A percentile compares a stretch with the other conserved stretches of the same genome.
These are phyloP conservation scores for Fusarium nisikadoi DNA, from an alignment of 2,329 filamentous ascomycete genomes.

Conservation along the genomic window DNA sequence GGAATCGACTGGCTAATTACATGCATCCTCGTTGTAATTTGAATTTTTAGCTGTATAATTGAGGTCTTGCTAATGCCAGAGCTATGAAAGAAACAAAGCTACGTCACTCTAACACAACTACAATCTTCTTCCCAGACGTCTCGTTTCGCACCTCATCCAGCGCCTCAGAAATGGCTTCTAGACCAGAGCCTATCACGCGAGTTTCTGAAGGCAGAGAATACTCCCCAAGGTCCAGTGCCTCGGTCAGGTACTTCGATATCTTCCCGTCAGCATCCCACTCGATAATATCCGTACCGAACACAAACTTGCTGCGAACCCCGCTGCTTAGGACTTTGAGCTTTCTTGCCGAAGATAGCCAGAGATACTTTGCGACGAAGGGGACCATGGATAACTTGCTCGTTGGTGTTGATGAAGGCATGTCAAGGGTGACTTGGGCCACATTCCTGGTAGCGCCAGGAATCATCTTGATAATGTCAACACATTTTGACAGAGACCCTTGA, in stretches of 20 bases:
- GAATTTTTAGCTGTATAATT: no score
- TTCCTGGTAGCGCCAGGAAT: not conserved
- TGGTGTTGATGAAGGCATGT: not conserved
- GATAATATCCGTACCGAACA: not conserved
- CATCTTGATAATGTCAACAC: not conserved
- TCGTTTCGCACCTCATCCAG: not conserved
- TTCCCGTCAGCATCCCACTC: not conserved
- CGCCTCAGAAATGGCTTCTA: not conserved
- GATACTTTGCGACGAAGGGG: conserved; percentile 6
- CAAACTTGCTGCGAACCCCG: conserved; percentile 8
- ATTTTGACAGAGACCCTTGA: not conserved
- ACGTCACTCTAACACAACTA: not conserved
- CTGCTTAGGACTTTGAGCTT: not conserved
- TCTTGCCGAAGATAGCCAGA: not conserved
- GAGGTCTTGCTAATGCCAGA: no score
- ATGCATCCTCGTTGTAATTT: no score
- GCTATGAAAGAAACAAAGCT: not conserved
- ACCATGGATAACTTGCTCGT: not conserved
- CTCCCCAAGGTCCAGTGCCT: not conserved
- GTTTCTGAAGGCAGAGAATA: not conserved
- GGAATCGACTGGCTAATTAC: no score
- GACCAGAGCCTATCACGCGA: accelerated
- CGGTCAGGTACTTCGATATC: not conserved
- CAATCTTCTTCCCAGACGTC: not conserved
- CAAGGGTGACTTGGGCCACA: not conserved